Conservation (phyloP, 1,284 basidiomycete species). For the Fomitopsis schrenkii region DNA sequence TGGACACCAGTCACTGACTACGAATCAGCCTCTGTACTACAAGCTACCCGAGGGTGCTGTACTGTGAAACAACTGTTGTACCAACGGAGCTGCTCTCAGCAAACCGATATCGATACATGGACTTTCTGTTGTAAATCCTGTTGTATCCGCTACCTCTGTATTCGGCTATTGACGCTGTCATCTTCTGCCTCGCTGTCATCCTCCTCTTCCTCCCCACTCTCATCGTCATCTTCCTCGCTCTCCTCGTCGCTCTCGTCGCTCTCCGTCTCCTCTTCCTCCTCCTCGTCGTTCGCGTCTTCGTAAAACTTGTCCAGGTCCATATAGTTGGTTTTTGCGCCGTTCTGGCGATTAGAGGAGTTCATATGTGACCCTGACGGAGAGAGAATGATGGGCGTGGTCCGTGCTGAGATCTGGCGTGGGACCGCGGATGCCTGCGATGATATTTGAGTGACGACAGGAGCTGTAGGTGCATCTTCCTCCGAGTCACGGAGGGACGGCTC, state of each 20-base stretch:
- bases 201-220: slow-evolving; percentile 28
- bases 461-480: slow-evolving; percentile 47
- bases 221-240: slow-evolving; percentile 15
- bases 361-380: slow-evolving; percentile 48
- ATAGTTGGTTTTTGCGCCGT: slow-evolving; percentile 41
- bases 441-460: slow-evolving; percentile 14
- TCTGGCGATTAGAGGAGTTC: slow-evolving; percentile 33
- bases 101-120: neutral
- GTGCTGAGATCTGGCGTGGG: slow-evolving; percentile 20
- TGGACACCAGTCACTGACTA: neutral
- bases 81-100: slow-evolving; percentile 1
- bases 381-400: slow-evolving; percentile 42
- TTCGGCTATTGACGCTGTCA: slow-evolving; percentile 13
- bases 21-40: slow-evolving; percentile 62
- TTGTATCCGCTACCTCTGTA: slow-evolving; percentile 16
- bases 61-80: slow-evolving; percentile 28
- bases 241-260: slow-evolving; percentile 23
- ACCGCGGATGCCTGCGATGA: slow-evolving; percentile 14
- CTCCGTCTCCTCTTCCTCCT: slow-evolving; percentile 25
- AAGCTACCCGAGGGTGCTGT: slow-evolving; percentile 49
- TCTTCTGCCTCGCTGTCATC: slow-evolving; percentile 17
- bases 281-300: slow-evolving; percentile 40
- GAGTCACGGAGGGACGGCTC: slow-evolving; percentile 38
- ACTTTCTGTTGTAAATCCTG: slow-evolving; percentile 12
- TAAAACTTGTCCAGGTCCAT: slow-evolving; percentile 70